Evolutionary conservation across 208 protist genomes (phyloP).

Genomic region (Wallacemonas sp.): DNA sequence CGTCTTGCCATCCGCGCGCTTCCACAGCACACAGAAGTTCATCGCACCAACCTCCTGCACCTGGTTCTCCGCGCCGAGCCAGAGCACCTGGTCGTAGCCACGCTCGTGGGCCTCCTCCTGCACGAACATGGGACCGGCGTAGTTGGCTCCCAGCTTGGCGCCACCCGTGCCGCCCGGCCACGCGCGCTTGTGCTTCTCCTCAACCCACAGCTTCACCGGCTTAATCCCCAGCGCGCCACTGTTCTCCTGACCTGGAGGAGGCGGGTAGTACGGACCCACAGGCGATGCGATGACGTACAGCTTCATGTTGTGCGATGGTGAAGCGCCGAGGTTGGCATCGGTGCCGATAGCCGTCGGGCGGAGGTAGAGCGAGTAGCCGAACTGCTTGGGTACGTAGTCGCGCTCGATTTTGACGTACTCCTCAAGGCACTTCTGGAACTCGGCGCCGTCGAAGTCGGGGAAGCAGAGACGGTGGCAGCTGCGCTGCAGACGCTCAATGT

Average conservation of each 20-base stretch:
- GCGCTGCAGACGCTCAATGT: slow-evolving; percentile 89
- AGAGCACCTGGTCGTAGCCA: slow-evolving; percentile 97
- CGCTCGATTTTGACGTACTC: slow-evolving; percentile 94
- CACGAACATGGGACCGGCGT: slow-evolving; percentile 88
- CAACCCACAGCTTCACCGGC: slow-evolving; percentile 92
- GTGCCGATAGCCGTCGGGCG: slow-evolving; percentile 97
- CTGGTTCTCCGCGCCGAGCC: slow-evolving; percentile 93
- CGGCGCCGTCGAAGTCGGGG: slow-evolving; percentile 87
- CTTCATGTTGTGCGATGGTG: slow-evolving; percentile 39
- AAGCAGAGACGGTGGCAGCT: slow-evolving; percentile 92
- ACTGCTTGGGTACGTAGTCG: slow-evolving; percentile 90
- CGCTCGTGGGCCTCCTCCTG: slow-evolving; percentile 84
- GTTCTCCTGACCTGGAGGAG: slow-evolving; percentile 20
- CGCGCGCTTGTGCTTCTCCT: slow-evolving; percentile 88
- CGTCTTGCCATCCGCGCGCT: slow-evolving; percentile 55
- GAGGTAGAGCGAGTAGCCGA: slow-evolving; percentile 98
- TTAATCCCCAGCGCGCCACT: slow-evolving; percentile 81
- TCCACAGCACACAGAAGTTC: slow-evolving; percentile 97
- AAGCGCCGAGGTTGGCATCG: slow-evolving; percentile 62
- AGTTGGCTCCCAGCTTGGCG: slow-evolving; percentile 95
- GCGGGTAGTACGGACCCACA: slow-evolving; percentile 97
- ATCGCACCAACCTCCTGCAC: slow-evolving; percentile 98
- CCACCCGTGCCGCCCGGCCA: slow-evolving; percentile 96
- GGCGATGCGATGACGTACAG: slow-evolving; percentile 96
- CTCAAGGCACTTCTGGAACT: slow-evolving; percentile 92